A percentile compares a stretch with the other conserved stretches of the same genome.
These are phyloP conservation scores for Olyra latifolia DNA, from an alignment of 176 grass and related monocot genomes.

Conservation along the genomic window DNA sequence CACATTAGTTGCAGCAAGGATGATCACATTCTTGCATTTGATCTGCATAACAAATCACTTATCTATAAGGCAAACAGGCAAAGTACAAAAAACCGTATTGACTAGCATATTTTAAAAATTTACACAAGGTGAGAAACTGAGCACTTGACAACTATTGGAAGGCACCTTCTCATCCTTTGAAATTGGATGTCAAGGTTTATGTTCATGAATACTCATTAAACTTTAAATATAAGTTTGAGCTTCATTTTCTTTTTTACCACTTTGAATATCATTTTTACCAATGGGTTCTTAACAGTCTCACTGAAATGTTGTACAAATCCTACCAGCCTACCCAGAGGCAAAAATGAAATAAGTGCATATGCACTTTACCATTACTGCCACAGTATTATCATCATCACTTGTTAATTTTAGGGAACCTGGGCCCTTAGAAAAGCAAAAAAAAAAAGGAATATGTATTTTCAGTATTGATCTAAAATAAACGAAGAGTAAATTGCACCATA, in stretches of 20 bases:
- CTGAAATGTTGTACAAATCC: background rate
- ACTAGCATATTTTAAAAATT: background rate
- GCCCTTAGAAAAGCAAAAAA: slow-evolving; percentile 5
- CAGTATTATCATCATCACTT: slow-evolving; percentile 13
- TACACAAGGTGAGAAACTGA: background rate
- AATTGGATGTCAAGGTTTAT: background rate
- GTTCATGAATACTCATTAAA: slow-evolving; percentile 5
- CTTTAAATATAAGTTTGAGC: background rate
- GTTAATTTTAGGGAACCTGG: slow-evolving; percentile 14
- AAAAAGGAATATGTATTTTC: slow-evolving; percentile 10
- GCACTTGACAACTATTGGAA: background rate
- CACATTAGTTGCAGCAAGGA: slow-evolving; percentile 86
- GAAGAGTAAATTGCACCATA: too few species aligned
- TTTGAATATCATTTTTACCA: background rate
- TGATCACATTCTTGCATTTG: slow-evolving; percentile 91
- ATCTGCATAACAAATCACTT: slow-evolving; percentile 65
- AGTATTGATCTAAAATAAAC: slow-evolving; percentile 26
- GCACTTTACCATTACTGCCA: background rate
- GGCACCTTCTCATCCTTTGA: slow-evolving; percentile 16
- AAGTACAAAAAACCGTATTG: slow-evolving; percentile 13
- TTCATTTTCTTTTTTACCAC: background rate
- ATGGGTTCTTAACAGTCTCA: background rate
- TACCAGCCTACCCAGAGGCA: background rate
- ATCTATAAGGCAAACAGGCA: slow-evolving; percentile 4
- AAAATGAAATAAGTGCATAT: slow-evolving; percentile 2